Conservation (phyloP, 257 asterid species). For the Scutellaria galericulata region DNA sequence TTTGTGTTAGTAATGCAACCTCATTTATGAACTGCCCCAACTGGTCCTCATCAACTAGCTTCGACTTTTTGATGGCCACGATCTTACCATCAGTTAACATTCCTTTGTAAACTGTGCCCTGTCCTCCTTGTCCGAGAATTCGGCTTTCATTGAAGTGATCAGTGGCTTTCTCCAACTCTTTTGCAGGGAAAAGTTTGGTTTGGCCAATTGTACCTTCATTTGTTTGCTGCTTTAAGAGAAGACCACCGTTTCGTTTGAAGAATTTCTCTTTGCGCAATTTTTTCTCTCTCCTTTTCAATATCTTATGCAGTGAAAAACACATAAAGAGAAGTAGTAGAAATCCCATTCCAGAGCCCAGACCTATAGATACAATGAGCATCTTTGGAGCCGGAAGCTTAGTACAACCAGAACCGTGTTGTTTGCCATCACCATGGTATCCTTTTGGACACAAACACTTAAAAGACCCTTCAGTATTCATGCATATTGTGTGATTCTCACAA, state of each 20-base stretch:
- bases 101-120: constrained; percentile 39
- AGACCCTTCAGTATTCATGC: neutral
- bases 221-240: constrained; percentile 28
- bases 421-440: constrained; percentile 8
- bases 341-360: constrained; percentile 25
- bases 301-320: neutral
- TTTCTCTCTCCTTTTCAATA: neutral
- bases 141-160: constrained; percentile 28
- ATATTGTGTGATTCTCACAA: neutral
- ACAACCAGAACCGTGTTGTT: neutral
- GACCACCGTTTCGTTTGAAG: constrained; percentile 32
- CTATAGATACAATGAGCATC: neutral
- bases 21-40: constrained; percentile 36
- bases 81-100: constrained; percentile 32
- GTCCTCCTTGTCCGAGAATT: constrained; percentile 37
- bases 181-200: constrained; percentile 14
- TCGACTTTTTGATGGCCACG: constrained; percentile 38
- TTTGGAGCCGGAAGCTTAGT: no score
- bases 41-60: constrained; percentile 5
- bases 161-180: constrained; percentile 31
- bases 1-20: constrained; percentile 34
- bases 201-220: constrained; percentile 3
- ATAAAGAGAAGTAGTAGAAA: constrained; percentile 10
- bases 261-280: constrained; percentile 4
- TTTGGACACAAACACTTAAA: constrained; percentile 10